These are phyloP conservation scores for Nitzschia putrida DNA, from an alignment of 108 stramenopile genomes.

Conservation along the genomic window DNA sequence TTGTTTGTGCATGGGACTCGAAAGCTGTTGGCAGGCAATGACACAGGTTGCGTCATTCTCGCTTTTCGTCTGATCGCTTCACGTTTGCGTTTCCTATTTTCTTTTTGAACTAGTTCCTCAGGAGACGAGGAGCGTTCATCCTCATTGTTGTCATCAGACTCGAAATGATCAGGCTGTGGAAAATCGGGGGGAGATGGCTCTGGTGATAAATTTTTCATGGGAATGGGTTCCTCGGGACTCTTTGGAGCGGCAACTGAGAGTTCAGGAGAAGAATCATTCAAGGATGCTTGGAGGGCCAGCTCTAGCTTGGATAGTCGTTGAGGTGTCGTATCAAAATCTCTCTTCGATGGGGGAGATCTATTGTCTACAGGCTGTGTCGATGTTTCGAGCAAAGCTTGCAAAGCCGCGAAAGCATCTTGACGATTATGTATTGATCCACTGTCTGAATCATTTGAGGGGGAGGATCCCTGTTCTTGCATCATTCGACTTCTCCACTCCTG, in stretches of 20 bases:
- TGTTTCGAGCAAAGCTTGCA: conserved; percentile 15
- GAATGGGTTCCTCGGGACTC: too few species aligned
- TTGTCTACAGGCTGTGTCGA: not conserved
- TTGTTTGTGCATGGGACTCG: not conserved
- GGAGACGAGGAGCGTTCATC: not conserved
- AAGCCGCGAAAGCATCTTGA: conserved; percentile 27
- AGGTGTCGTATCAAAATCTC: too few species aligned
- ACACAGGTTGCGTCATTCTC: not conserved
- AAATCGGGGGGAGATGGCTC: conserved; percentile 32
- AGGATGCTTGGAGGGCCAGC: too few species aligned
- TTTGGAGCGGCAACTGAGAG: too few species aligned
- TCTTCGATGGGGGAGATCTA: too few species aligned
- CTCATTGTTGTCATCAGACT: conserved; percentile 13
- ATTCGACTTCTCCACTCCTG: conserved; percentile 20
- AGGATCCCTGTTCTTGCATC: not conserved
- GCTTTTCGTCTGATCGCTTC: not conserved
- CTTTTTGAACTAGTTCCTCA: conserved; percentile 3
- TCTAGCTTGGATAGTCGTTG: too few species aligned
- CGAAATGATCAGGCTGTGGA: not conserved
- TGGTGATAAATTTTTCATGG: not conserved
- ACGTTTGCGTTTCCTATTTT: conserved; percentile 1
- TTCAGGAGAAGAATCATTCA: too few species aligned
- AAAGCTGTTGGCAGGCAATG: not conserved
- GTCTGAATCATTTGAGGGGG: not conserved
- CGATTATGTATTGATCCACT: not conserved